Base-by-base conservation (phyloP, 164 flowering plant genomes). In the Platanus orientalis region DNA sequence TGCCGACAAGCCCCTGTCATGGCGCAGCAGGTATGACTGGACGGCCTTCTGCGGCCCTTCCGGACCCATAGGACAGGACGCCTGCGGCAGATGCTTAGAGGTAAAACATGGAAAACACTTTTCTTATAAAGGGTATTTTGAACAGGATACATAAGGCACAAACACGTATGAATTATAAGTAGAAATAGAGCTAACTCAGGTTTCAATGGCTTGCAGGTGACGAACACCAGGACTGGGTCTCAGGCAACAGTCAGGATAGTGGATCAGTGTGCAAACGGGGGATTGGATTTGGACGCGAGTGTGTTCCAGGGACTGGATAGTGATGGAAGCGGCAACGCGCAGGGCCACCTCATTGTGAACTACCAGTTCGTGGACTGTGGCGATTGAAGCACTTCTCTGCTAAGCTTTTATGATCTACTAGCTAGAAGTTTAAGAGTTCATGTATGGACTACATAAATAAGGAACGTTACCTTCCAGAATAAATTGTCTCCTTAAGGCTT, bases 211-310 rank as follows among this genome's bases (percentile, higher is more conserved):
- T 16, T 67, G 71, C 75, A 85, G 95, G 86, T 88, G 59, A 86
- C 85, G 3, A 90, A 90, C 67, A 76, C 73, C 0, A 63, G 55
- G 23, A 87, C 93, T 0, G 77, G 83, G 17, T 73, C 83, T 20
- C 76, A 73, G 50, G 54, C 53, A 24, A 84, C 80, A 0, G 90
- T 83, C 60, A 83, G 93, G 48, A 87, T 90, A 1, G 88, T 90
- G 14, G 96, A 90, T 58, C 90, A 90, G 58, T 85, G 96, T 75
- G 63, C 80, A 65, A 90, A 90, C 36, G 96, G 93, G 62, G 93
- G 96, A n/a, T 47, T 87, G 20, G 96, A 90, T 71, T 69, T 90
- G 78, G 96, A 90, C 17, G 66, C 14, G 16, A 70, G 54, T 1
- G 85, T 81, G 11, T 87, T 90, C 42, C 26, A 49, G 0, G 65